Evolutionary conservation across 192 early-diverging fungal species (phyloP).

Genomic region (Backusella tarrabulga): DNA sequence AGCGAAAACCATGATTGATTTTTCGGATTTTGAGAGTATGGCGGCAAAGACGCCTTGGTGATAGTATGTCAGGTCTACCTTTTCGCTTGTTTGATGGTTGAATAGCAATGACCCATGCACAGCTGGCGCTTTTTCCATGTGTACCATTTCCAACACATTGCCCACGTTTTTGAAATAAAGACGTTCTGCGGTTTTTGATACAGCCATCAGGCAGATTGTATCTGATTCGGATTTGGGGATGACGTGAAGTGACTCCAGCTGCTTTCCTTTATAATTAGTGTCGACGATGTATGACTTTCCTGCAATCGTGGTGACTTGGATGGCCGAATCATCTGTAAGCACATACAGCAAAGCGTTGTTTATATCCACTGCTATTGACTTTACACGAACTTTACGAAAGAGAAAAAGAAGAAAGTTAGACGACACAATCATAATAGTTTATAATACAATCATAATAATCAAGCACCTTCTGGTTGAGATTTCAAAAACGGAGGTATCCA

Average conservation of each 20-base stretch:
- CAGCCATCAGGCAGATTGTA: constrained; percentile 5
- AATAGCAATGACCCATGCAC: background rate
- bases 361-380: background rate
- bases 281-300: background rate
- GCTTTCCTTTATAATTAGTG: background rate
- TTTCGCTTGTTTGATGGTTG: background rate
- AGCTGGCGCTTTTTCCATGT: background rate
- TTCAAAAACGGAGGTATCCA: background rate
- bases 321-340: background rate
- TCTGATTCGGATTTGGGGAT: background rate
- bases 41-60: background rate
- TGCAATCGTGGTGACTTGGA: background rate
- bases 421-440: background rate
- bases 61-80: background rate
- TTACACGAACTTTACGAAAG: background rate
- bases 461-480: constrained; percentile 4
- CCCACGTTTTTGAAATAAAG: background rate
- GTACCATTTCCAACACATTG: background rate
- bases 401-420: background rate
- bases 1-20: background rate
- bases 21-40: background rate
- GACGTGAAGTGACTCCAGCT: background rate
- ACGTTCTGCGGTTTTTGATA: background rate
- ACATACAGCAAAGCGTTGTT: background rate
- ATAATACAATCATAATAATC: background rate